Evolutionary conservation across 192 early-diverging fungal genomes (phyloP), one percentile per base, ranked within the genome.

Genomic region (Coemansia aciculifera): DNA sequence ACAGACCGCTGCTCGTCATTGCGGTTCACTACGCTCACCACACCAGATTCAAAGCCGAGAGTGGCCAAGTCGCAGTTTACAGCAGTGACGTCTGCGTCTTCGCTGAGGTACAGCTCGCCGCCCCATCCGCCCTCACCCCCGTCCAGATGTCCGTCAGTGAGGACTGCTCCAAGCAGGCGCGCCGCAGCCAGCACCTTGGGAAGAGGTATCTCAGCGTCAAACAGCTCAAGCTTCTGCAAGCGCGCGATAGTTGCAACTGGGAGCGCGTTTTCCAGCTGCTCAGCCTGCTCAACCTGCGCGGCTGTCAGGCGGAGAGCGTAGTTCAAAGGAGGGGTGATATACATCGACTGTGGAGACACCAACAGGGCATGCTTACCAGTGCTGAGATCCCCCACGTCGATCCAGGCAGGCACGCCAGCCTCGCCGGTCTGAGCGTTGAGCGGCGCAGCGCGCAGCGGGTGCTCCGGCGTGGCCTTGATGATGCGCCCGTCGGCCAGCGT

Each of bases 401-500:
- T 59, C 69, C 69, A 72, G 1, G 51, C 69, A 57, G 69, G 39
- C 34, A 15, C 36, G 42, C 69, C 69, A 5, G 29, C 19, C 23
- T 10, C 40, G 54, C 62, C 69, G 1, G 69, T 65, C 42, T 46
- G 69, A 32, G 49, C 54, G 23, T 72, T n/a, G 6, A 72, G 52
- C 69, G 42, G 49, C 37, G 69, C 63, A 23, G 69, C 69, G 42
- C 69, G 69, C 69, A 72, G 64, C 56, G 69, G 69, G 32, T 72
- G 69, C 63, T 72, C 69, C 1, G 69, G 69, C 23, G 69, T 72
- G 63, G 69, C 69, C 40, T 40, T 72, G 63, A 72, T 46, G 40
- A 72, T 57, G 39, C 69, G 69, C 29, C 69, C 69, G 12, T 72
- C 69, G 23, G 69, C 69, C 62, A 72, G 62, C 13, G 69, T 72